phyloP scores from a whole-genome alignment of 192 early-diverging fungal genomes.

The Backusella luteola region DNA sequence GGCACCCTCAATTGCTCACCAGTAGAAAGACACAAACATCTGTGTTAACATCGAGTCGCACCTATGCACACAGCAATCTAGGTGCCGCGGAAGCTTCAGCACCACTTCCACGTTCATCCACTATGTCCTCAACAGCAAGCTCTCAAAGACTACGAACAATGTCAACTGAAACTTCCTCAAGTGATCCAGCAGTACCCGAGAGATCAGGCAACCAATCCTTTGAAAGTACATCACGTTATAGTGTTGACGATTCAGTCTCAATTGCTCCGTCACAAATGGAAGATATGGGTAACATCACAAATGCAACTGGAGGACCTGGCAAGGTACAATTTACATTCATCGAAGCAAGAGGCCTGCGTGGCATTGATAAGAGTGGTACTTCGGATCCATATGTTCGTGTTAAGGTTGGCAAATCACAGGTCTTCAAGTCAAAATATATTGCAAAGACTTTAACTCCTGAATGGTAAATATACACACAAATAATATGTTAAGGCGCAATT shows the following conservation, averaged over 20 bases:
- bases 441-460: slow-evolving; percentile 29
- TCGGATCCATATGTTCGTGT: slow-evolving; percentile 24
- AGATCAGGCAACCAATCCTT: too few relatives aligned
- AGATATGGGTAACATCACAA: background rate
- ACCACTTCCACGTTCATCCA: background rate
- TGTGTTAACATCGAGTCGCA: slow-evolving; percentile 34
- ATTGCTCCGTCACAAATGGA: background rate
- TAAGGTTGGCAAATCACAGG: background rate
- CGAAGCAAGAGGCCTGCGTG: slow-evolving; percentile 48
- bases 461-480: slow-evolving; percentile 22
- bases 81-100: background rate
- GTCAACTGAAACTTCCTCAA: background rate
- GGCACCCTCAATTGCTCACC: slow-evolving; percentile 54
- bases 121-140: background rate
- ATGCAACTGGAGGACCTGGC: slow-evolving; percentile 12
- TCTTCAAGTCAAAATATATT: slow-evolving; percentile 23
- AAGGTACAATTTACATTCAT: slow-evolving; percentile 39
- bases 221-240: background rate
- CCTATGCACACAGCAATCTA: background rate
- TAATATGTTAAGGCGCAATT: background rate
- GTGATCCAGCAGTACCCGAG: background rate
- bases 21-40: slow-evolving; percentile 49
- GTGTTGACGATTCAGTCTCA: slow-evolving; percentile 2
- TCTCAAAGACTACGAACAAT: background rate
- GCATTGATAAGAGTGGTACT: slow-evolving; percentile 43